Base-by-base conservation (phyloP, 176 grass and related monocot species). In the Pharus latifolius region DNA sequence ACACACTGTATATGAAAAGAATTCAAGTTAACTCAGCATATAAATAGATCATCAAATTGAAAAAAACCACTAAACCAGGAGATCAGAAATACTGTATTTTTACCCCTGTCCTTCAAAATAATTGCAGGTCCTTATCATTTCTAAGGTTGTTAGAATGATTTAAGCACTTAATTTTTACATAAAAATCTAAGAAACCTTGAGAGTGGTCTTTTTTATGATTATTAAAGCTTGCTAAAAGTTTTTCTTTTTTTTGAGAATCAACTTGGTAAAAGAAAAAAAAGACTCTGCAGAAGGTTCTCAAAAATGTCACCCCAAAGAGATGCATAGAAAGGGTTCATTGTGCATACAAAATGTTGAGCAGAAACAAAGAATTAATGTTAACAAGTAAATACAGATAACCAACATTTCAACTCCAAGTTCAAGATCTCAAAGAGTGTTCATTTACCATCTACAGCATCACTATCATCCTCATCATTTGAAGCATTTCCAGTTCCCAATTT, bases 361-460 rank as follows among this genome's bases (percentile, higher is more conserved):
- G 22, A 64, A 49, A 70, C 1, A 6, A 30, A 10, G 13, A 20
- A 56, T 43, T 47, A 10, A 63, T 78, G 27, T 4, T 63, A 45
- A 20, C 6, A 62, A 56, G n/a, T n/a, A n/a, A 13, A 37, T 59
- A 2, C 38, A 42, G 30, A 24, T 42, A 30, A 57, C 16, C 15
- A 65, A 25, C n/a, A 59, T 71, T n/a, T 38, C 38, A 56, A 31
- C 34, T 43, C 15, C 48, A 70, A 24, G 7, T 2, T 25, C 10
- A 70, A 74, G 15, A 29, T 49, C 11, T 22, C 16, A 80, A 77
- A 85, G 20, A 37, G 12, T 61, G 6, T 44, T 14, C 72, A 37
- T 58, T 76, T 82, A 68, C 68, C 58, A 37, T 69, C 55, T 5
- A 32, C 6, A 27, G 23, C 9, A 9, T 68, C 71, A 23, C 43